Percentiles rank a stretch among this genome's conserved stretches.
phyloP scores from a whole-genome alignment of 441 rosid genomes.

The Macaranga tanarius region DNA sequence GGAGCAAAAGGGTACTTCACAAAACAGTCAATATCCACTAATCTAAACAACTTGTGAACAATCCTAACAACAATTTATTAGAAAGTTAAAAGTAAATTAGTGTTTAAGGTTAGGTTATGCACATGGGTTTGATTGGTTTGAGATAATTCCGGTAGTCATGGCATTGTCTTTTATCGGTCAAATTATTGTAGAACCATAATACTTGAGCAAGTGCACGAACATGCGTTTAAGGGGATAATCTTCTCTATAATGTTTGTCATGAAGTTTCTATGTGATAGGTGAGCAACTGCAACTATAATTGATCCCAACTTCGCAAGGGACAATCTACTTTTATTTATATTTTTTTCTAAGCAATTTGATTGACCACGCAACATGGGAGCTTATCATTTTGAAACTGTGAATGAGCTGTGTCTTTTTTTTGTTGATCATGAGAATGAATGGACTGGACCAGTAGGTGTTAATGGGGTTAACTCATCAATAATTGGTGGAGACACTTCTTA shows the following conservation, averaged over 20 bases:
- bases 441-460: background rate
- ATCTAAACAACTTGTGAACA: background rate
- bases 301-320: background rate
- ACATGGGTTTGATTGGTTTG: conserved; percentile 10
- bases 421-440: background rate
- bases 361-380: conserved; percentile 8
- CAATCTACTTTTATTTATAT: background rate
- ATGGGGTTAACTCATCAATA: background rate
- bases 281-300: conserved; percentile 1
- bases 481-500: background rate
- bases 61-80: background rate
- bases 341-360: background rate
- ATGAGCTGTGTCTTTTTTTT: conserved; percentile 9
- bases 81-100: background rate
- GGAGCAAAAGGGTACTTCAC: background rate
- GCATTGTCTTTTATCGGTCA: conserved; percentile 12
- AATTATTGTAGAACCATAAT: conserved; percentile 1
- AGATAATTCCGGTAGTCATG: background rate
- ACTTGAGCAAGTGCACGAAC: background rate
- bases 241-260: background rate
- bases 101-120: background rate
- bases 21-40: background rate
- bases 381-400: background rate
- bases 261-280: background rate
- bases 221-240: background rate